Evolutionary conservation across 2,329 filamentous ascomycete species (phyloP), one percentile per base, ranked within the genome.

Genomic region (Grosmannia huntii): DNA sequence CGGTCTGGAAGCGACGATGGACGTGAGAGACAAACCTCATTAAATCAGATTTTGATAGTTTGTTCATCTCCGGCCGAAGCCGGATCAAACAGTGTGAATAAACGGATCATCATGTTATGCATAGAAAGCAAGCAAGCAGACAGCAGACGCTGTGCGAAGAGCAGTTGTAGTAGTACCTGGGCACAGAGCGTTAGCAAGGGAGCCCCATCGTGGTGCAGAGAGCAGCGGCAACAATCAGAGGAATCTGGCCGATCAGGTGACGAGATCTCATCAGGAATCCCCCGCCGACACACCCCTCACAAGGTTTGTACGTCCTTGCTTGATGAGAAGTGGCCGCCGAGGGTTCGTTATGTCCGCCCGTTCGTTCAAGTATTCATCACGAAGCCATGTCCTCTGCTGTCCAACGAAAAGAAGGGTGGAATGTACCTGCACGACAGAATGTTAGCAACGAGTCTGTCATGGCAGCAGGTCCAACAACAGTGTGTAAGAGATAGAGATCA

Each of bases 281-380:
- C 72, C 70, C 67, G 68, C 66, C 63, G 61, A 65, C 65, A 68
- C 73, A 70, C 67, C 71, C 72, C 75, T 76, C 79, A 76, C 79
- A 76, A 75, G 76, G 77, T 72, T 80, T 84, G 80, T 83, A 83
- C 78, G 76, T 71, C 75, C 79, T 76, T 72, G 79, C 71, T 79
- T 78, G 72, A 72, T 68, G 73, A 70, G 68, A 69, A 72, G 67
- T 66, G 70, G 69, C 72, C 67, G 68, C 58, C 61, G 65, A 65
- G 75, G 75, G 78, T 81, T 79, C 72, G 74, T 80, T 82, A 81
- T 83, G 81, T 83, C 81, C 81, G 81, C 81, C 81, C 81, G 81
- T 83, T 83, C 81, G 81, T 83, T 82, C 80, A 83, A 82, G 71
- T 11, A 72, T 78, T 83, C 81, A 74, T 84, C 81, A 83, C 78